Evolutionary conservation across 1,284 basidiomycete genomes (phyloP), one percentile per base, ranked within the genome.

Genomic region (Papiliotrema laurentii): DNA sequence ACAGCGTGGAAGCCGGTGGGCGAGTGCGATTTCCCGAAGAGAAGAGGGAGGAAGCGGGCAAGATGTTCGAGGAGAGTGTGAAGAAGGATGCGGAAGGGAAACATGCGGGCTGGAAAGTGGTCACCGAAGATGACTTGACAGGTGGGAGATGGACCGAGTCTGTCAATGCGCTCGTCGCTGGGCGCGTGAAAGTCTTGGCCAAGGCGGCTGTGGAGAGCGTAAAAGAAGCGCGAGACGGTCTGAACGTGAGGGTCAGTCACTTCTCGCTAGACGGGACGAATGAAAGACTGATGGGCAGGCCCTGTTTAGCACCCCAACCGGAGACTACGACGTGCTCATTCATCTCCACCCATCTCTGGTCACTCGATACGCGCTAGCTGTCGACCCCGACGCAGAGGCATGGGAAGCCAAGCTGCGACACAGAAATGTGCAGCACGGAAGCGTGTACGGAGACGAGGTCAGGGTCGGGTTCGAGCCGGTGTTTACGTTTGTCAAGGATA

Each of bases 301-400:
- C 18, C 77, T 97, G 42, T 96, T 97, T 75, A 76, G 81, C 9
- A 90, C 96, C 58, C 87, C 92, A 0, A 80, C 82, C 0, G 76
- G 81, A 9, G 86, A 92, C 64, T 98, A 96, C 68, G 87, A 97
- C 62, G 81, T 96, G 59, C 60, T 96, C 21, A 77, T 98, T 30
- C 80, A 86, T 50, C 79, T 98, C 18, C 77, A 89, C 31, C 78
- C 83, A 0, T 50, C 75, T 13, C 72, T 80, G 0, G 72, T 90
- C 2, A 81, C 89, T 2, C 83, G 89, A n/a, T 87, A 90, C 63
- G 68, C 70, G 33, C 74, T 81, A 49, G 68, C 73, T 9, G 51
- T 80, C 21, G 60, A 74, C 9, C 78, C 79, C 1, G 79, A 84
- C 58, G 22, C 68, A 73, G 50, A 53, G 11, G 43, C 54, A 30